These are phyloP conservation scores for Kluyveromyces starmeri DNA, from an alignment of 805 yeast species.

Conservation along the genomic window DNA sequence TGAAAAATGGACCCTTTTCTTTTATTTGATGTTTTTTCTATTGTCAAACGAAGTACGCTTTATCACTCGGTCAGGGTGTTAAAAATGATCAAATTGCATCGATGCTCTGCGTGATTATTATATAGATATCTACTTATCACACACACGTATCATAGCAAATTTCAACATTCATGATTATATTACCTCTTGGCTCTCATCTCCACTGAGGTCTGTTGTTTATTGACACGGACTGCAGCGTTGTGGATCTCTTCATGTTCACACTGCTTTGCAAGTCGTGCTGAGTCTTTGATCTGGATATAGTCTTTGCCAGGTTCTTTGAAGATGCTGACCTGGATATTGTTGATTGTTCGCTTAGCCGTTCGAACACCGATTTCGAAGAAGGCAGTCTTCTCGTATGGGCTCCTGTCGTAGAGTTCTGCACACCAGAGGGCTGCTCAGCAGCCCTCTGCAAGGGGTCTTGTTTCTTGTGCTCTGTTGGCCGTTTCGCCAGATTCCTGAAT, in stretches of 20 bases:
- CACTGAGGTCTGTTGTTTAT: constrained; percentile 3
- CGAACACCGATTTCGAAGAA: constrained; percentile 18
- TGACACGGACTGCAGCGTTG: constrained; percentile 8
- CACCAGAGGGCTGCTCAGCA: no score
- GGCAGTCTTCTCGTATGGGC: no score
- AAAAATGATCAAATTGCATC: no score
- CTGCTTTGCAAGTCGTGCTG: constrained; percentile 1
- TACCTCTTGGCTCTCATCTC: constrained; percentile 1
- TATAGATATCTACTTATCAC: constrained; percentile 1
- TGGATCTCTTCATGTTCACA: constrained; percentile 6
- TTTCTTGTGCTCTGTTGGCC: no score
- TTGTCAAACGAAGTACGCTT: no score
- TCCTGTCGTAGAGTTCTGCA: no score
- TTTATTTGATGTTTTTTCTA: no score
- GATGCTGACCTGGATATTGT: constrained; percentile 18
- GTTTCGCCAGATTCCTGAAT: constrained; percentile 1
- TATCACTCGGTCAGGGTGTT: no score
- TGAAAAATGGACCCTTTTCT: no score
- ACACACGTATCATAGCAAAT: constrained; percentile 3
- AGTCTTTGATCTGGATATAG: background rate
- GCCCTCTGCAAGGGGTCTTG: no score
- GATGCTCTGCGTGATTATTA: no score
- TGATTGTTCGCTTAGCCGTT: constrained; percentile 18
- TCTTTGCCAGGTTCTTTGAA: constrained; percentile 9
- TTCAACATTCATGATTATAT: constrained; percentile 2